Evolutionary conservation across 345 rosid species (phyloP).

Genomic region (Mallotus nudiflorus): DNA sequence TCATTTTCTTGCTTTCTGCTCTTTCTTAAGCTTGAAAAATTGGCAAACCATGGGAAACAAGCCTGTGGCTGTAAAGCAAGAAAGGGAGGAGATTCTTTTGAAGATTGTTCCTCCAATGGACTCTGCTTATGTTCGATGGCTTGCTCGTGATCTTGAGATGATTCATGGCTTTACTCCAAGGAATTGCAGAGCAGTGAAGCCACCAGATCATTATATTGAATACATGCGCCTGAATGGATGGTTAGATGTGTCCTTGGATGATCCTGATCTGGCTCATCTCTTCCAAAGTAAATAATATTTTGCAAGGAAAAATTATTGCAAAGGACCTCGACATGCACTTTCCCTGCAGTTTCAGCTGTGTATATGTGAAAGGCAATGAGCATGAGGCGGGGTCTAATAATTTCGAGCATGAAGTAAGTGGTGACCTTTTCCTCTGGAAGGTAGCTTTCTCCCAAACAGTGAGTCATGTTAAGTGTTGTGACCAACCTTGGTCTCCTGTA

Average conservation of each 20-base stretch:
- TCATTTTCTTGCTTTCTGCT: not conserved
- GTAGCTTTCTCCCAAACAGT: not conserved
- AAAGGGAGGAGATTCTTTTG: constrained; percentile 49
- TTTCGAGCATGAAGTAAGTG: not conserved
- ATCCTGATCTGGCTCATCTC: constrained; percentile 74
- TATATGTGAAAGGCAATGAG: not conserved
- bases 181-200: constrained; percentile 49
- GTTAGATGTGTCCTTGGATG: constrained; percentile 70
- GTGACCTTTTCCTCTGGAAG: not conserved
- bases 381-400: not conserved
- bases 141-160: constrained; percentile 70
- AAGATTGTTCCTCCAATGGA: constrained; percentile 72
- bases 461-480: too few relatives aligned
- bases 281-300: constrained; percentile 34
- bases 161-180: constrained; percentile 55
- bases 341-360: not conserved
- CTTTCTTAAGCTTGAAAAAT: constrained; percentile 22
- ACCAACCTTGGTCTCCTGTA: too few relatives aligned
- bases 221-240: constrained; percentile 62
- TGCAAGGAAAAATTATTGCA: not conserved
- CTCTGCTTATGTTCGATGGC: constrained; percentile 63
- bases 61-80: constrained; percentile 48
- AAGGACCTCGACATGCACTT: not conserved
- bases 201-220: constrained; percentile 69
- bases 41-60: constrained; percentile 62